These are phyloP conservation scores for Salinomyces thailandicus DNA, from an alignment of 2,329 filamentous ascomycete genomes.

Conservation along the genomic window DNA sequence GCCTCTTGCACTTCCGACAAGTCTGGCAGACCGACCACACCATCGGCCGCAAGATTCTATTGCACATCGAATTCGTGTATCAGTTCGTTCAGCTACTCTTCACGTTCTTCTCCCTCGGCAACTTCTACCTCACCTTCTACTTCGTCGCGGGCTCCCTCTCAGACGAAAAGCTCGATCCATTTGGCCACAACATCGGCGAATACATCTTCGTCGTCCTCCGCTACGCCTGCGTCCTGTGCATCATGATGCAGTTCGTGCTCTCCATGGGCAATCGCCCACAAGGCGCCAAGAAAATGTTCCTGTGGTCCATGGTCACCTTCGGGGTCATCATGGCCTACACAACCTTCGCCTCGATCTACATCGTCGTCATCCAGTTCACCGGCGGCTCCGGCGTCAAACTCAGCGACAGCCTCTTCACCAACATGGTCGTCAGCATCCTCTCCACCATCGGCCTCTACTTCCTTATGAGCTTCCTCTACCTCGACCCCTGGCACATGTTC, in stretches of 20 bases:
- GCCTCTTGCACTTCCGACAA: conserved; percentile 86
- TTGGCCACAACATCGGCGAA: conserved; percentile 73
- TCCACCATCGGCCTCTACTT: conserved; percentile 93
- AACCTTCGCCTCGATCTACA: conserved; percentile 77
- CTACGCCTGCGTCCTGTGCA: conserved; percentile 77
- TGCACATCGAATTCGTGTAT: conserved; percentile 93
- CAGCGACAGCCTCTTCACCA: conserved; percentile 86
- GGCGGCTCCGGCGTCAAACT: conserved; percentile 41
- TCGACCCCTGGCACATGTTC: conserved; percentile 99
- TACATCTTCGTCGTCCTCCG: conserved; percentile 79
- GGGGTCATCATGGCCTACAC: conserved; percentile 93
- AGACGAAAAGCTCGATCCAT: conserved; percentile 72
- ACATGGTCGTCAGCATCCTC: conserved; percentile 79
- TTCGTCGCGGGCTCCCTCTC: conserved; percentile 88
- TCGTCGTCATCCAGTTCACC: conserved; percentile 70
- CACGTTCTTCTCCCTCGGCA: conserved; percentile 93
- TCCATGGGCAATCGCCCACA: conserved; percentile 94
- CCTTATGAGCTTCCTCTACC: conserved; percentile 88
- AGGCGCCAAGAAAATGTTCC: conserved; percentile 82
- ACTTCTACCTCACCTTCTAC: conserved; percentile 98
- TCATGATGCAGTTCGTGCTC: conserved; percentile 90
- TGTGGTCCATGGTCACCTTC: conserved; percentile 82
- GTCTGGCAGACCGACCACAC: conserved; percentile 92
- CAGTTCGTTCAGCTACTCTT: conserved; percentile 88
- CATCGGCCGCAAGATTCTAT: conserved; percentile 72